Percentiles rank a stretch among this genome's conserved stretches.
Evolutionary conservation across 495 filamentous ascomycete species (phyloP).

Genomic region (Filosporella fistucella): DNA sequence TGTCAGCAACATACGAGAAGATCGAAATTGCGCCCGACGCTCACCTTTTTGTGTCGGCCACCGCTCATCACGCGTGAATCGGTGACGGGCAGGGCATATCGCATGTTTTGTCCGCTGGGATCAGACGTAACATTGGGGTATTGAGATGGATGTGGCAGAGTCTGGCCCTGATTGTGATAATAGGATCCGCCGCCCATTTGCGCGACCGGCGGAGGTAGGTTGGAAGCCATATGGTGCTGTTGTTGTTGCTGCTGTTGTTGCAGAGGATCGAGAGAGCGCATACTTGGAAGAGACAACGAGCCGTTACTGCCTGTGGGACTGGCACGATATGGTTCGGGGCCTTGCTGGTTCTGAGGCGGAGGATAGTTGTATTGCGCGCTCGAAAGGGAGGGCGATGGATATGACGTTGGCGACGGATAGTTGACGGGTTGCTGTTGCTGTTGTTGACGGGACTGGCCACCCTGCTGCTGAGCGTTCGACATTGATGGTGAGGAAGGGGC

Average conservation of each 20-base stretch:
- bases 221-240: constrained; percentile 33
- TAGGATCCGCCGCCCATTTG: constrained; percentile 25
- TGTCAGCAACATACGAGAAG: constrained; percentile 16
- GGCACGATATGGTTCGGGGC: constrained; percentile 42
- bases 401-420: constrained; percentile 52
- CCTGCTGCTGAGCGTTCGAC: constrained; percentile 42
- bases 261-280: constrained; percentile 51
- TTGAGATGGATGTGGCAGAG: constrained; percentile 32
- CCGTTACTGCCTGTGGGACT: constrained; percentile 46
- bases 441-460: constrained; percentile 32
- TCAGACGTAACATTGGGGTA: constrained; percentile 42
- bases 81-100: constrained; percentile 53
- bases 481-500: constrained; percentile 35
- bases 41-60: constrained; percentile 84
- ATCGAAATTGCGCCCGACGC: constrained; percentile 7
- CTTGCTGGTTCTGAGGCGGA: constrained; percentile 39
- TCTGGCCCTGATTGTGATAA: constrained; percentile 30
- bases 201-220: constrained; percentile 27
- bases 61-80: constrained; percentile 70
- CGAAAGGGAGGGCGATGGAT: constrained; percentile 50
- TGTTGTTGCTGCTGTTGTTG: constrained; percentile 40
- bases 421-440: constrained; percentile 44
- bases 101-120: constrained; percentile 36
- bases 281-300: constrained; percentile 61
- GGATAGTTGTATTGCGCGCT: constrained; percentile 51